Base-by-base conservation (phyloP, 257 asterid genomes). In the Euphrasia confusa region DNA sequence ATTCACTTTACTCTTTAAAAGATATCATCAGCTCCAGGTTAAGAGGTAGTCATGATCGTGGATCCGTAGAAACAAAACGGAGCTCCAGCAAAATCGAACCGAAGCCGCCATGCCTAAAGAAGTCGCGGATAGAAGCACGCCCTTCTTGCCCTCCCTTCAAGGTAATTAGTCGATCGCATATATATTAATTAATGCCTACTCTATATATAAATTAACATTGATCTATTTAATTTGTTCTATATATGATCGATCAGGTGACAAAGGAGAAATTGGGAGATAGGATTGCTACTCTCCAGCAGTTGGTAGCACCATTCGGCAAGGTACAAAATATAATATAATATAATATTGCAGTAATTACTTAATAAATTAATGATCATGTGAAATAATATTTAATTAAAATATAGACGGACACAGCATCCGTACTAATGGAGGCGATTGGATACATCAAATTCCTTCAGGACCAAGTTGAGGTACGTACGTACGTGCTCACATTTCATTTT, bases 391-490 rank as follows among this genome's bases (percentile, higher is more conserved):
- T 35, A 6, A 35, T 2, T 35, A 45, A 70, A 73, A 75, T 72
- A 74, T 74, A 90, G 97, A 90, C 97, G 62, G 97, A 90, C 79
- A 90, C 97, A 68, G 96, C 97, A 70, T 87, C 97, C 68, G 97
- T 90, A 72, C 85, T 90, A 13, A 87, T 90, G 97, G 96, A 87
- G 83, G 95, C 97, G 75, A 87, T 85, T 63, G 97, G 97, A 55
- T 90, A 87, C 48, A 90, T 90, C 84, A 90, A 90, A 84, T 90
- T 90, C 78, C 84, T 90, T 64, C 96, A 90, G 62, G 72, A 30
- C 71, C 96, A 87, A 85, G 95, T 90, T 35, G 96, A 90, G 96
- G 97, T n/a, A n/a, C n/a, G n/a, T n/a, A n/a, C n/a, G n/a, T n/a
- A n/a, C n/a, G n/a, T 87, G 78, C 64, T 48, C 21, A 35, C 56